Evolutionary conservation across 345 rosid genomes (phyloP).

Genomic region (Gynandropsis gynandra): DNA sequence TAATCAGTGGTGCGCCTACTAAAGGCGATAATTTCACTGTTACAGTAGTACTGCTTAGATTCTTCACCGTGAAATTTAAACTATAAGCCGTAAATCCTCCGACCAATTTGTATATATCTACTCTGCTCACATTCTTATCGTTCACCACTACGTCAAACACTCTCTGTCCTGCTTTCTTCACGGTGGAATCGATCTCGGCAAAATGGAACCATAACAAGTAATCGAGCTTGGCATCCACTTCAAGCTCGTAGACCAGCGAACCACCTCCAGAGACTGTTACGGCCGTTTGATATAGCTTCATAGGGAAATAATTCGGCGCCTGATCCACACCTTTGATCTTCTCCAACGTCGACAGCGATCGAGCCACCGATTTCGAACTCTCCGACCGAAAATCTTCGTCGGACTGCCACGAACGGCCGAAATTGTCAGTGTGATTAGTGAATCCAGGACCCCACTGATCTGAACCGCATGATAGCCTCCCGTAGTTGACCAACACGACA

Average conservation of each 20-base stretch:
- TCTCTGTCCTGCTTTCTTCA: constrained; percentile 58
- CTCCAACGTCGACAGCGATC: constrained; percentile 38
- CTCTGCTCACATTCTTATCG: constrained; percentile 49
- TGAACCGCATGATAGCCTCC: constrained; percentile 67
- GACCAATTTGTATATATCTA: constrained; percentile 59
- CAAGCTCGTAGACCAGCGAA: constrained; percentile 47
- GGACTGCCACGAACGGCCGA: constrained; percentile 91
- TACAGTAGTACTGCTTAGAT: constrained; percentile 52
- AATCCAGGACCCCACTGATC: constrained; percentile 91
- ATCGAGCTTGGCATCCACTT: constrained; percentile 85
- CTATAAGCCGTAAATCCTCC: constrained; percentile 59
- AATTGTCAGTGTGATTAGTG: constrained; percentile 64
- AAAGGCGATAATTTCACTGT: constrained; percentile 53
- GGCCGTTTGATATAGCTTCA: constrained; percentile 88
- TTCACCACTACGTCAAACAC: constrained; percentile 76
- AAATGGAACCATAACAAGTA: constrained; percentile 94
- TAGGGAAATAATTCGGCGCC: constrained; percentile 81
- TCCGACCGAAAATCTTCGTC: constrained; percentile 39
- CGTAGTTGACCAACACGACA: constrained; percentile 70
- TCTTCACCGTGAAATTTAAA: constrained; percentile 45
- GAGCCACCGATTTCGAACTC: constrained; percentile 24
- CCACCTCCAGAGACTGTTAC: constrained; percentile 38
- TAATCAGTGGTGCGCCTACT: constrained; percentile 53
- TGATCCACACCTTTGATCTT: constrained; percentile 40
- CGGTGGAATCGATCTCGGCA: constrained; percentile 75